Percentiles rank a stretch among this genome's conserved stretches.
Conservation (phyloP, 768 basidiomycete species). For the Clavaria fumosa region DNA sequence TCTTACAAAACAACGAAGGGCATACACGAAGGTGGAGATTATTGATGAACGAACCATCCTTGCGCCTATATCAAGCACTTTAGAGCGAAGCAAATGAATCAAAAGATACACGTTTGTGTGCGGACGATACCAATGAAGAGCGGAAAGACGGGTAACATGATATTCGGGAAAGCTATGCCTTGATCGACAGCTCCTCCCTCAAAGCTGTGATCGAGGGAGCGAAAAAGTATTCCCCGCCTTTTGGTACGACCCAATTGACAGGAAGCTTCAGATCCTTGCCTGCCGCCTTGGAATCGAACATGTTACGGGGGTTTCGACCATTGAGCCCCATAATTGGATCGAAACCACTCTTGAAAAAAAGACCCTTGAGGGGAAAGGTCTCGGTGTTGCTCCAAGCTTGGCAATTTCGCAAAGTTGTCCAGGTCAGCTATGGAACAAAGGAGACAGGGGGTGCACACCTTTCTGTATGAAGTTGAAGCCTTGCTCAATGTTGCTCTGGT, state of each 20-base stretch:
- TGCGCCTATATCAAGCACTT: too few species aligned
- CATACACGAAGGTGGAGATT: too few species aligned
- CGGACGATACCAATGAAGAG: too few species aligned
- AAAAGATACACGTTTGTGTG: too few species aligned
- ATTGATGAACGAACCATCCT: too few species aligned
- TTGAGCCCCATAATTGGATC: conserved; percentile 33
- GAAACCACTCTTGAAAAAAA: conserved; percentile 22
- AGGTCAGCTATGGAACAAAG: background rate
- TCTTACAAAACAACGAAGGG: too few species aligned
- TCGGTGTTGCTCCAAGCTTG: conserved; percentile 26
- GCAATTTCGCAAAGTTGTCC: background rate
- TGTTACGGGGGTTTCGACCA: conserved; percentile 11
- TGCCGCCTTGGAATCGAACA: conserved; percentile 20
- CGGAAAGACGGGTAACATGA: too few species aligned
- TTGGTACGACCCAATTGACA: conserved; percentile 25
- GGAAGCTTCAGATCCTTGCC: conserved; percentile 19
- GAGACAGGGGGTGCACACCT: conserved; percentile 15
- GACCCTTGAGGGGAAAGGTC: conserved; percentile 21
- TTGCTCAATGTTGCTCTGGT: conserved; percentile 25
- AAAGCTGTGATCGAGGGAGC: conserved; percentile 32
- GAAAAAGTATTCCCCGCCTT: conserved; percentile 41
- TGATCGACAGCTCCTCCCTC: too few species aligned
- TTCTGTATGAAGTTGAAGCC: conserved; percentile 30
- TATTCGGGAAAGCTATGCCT: too few species aligned
- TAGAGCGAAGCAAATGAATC: too few species aligned